Base-by-base conservation (phyloP, 208 protist genomes). In the Crithidia acanthocephali region DNA sequence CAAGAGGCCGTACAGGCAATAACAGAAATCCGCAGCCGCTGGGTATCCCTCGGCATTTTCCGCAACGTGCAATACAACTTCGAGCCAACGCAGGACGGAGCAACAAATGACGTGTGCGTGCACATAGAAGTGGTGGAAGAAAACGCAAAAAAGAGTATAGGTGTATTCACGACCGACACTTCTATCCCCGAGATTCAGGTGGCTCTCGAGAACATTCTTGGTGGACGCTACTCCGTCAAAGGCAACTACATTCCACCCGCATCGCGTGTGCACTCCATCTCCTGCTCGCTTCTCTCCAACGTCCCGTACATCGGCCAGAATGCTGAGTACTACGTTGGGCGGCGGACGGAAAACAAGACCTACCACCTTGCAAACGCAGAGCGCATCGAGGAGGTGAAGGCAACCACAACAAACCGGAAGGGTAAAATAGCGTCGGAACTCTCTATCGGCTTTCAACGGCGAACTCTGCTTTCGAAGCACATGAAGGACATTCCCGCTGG, bases 91-190 rank as follows among this genome's bases (percentile, higher is more conserved):
- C 62, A 77, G 32, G 86, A 93, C 66, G 91, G 88, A 0, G 79
- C 66, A 22, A 30, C 44, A 28, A 83, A 83, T 48, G 88, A 96
- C 74, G 63, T 96, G 56, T 94, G 87, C 74, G 89, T 94, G 11
- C 76, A 84, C 9, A 81, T 94, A 52, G 76, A 92, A 50, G 91
- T 96, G 3, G 67, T 83, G 28, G 88, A 96, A 58, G 72, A 72
- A 10, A 85, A 84, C 23, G 69, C 86, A 15, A 93, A 83, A 51
- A 91, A 94, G 51, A 84, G 68, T 50, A 79, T 94, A 52, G 91
- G 91, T 25, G 74, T 96, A 40, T 94, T 90, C 59, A 94, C 91
- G 13, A 95, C 91, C 5, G 91, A 96, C 44, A 88, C 91, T 9
- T 76, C 89, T 9, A 52, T 92, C 13, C 91, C 91, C 18, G 88